Evolutionary conservation across 2,329 filamentous ascomycete genomes (phyloP), one percentile per base, ranked within the genome.

Genomic region (Diaporthe helianthi): DNA sequence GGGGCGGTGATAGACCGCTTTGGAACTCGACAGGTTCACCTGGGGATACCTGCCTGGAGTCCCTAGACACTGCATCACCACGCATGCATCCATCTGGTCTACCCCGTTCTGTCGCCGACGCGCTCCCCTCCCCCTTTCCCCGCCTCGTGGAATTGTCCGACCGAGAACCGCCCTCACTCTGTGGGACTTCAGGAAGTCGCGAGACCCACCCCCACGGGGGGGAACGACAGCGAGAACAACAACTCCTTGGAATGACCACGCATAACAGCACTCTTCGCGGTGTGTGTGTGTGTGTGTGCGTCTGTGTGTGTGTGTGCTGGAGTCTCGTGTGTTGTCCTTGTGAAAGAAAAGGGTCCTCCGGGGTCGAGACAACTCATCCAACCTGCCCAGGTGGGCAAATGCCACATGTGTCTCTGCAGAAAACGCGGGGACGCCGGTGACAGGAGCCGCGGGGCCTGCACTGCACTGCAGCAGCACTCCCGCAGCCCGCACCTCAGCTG

Each of bases 401-500:
- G n/a, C n/a, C n/a, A n/a, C n/a, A n/a, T n/a, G 53, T 51, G 12
- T 12, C 44, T 19, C 53, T 24, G 19, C 31, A 54, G 36, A 0
- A 38, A 38, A 55, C 44, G 60, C 52, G 51, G 52, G 61, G 51
- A 33, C 38, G 52, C 60, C 67, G 61, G 61, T 38, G 61, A 54
- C 44, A 41, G 41, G 44, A 65, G 60, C 67, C 60, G n/a, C n/a
- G 60, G 60, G 49, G 63, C 46, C 55, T 68, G 67, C 53, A 58
- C 49, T n/a, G 24, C 41, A n/a, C 41, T 4, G 13, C 36, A 33
- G 38, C 54, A 44, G 38, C 44, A 24, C 36, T 47, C 41, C 38
- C 53, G 36, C 24, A 66, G 17, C 36, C 17, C n/a, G n/a, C 36
- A 38, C 36, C n/a, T 38, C 33, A 24, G 33, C 31, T 55, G 53